phyloP scores from a whole-genome alignment of 1,139 yeast genomes.

The Yamadazyma triangularis region DNA sequence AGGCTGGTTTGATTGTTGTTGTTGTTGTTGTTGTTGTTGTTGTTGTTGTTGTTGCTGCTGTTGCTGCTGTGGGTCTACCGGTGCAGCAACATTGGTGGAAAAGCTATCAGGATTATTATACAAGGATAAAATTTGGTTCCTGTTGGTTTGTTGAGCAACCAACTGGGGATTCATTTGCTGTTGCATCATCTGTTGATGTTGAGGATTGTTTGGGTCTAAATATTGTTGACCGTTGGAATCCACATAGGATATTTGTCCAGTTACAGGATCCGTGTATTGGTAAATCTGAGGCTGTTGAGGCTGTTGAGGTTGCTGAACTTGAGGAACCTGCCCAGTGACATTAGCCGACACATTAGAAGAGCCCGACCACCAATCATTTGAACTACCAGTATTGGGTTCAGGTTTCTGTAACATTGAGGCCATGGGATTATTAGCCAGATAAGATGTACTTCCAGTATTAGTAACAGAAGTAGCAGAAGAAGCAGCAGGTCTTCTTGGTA shows the following conservation, averaged over 20 bases:
- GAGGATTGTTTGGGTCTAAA: constrained; percentile 50
- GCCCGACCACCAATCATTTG: constrained; percentile 20
- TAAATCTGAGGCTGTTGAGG: constrained; percentile 40
- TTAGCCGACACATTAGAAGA: constrained; percentile 9
- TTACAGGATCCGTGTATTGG: constrained; percentile 59
- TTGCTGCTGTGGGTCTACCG: constrained; percentile 14
- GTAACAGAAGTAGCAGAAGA: constrained; percentile 6
- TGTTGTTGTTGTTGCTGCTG: constrained; percentile 16
- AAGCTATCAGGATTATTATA: constrained; percentile 33
- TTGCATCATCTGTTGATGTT: constrained; percentile 46
- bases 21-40: constrained; percentile 18
- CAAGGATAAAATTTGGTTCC: constrained; percentile 38
- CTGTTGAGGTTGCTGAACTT: constrained; percentile 4
- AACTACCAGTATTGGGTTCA: constrained; percentile 5
- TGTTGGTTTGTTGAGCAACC: constrained; percentile 41
- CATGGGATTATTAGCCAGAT: constrained; percentile 16
- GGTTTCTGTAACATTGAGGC: constrained; percentile 15
- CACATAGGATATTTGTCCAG: constrained; percentile 56
- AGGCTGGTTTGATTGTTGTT: constrained; percentile 12
- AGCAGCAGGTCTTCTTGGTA: constrained; percentile 42
- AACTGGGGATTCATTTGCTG: constrained; percentile 43
- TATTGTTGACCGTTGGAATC: constrained; percentile 59
- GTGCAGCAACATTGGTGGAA: constrained; percentile 23
- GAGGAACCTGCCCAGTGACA: constrained; percentile 7
- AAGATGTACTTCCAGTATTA: constrained; percentile 8